These are phyloP conservation scores for Schoenoplectus tabernaemontani DNA, from an alignment of 202 grass and related monocot genomes.

Conservation along the genomic window DNA sequence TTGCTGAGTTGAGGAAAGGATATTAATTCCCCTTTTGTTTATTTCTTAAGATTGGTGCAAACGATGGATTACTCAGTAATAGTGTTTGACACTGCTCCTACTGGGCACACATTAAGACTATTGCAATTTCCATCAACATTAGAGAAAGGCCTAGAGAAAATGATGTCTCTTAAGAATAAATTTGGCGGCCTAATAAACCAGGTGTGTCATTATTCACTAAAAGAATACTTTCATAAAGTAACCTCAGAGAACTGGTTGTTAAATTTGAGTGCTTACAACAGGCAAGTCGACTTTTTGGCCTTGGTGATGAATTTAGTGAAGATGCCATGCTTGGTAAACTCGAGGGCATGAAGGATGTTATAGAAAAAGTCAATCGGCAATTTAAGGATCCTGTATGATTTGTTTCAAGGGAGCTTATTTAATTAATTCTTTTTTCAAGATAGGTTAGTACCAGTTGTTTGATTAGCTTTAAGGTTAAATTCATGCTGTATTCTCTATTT, in stretches of 20 bases:
- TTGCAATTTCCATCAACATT: slow-evolving; percentile 96
- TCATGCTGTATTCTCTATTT: neutral
- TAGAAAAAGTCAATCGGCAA: slow-evolving; percentile 97
- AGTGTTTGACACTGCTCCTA: slow-evolving; percentile 98
- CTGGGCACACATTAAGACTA: slow-evolving; percentile 87
- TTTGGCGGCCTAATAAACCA: slow-evolving; percentile 90
- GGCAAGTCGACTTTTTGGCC: slow-evolving; percentile 90
- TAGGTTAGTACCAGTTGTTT: neutral
- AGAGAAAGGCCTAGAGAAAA: slow-evolving; percentile 95
- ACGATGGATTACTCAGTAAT: slow-evolving; percentile 99
- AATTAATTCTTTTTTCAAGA: neutral
- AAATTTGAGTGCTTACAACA: slow-evolving; percentile 27
- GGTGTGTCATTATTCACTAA: slow-evolving; percentile 41
- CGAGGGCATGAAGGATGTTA: slow-evolving; percentile 94
- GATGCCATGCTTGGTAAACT: slow-evolving; percentile 95
- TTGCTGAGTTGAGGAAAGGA: neutral
- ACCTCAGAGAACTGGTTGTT: neutral
- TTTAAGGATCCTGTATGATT: slow-evolving; percentile 99
- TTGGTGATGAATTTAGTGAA: slow-evolving; percentile 95
- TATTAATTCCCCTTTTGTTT: neutral
- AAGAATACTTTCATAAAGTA: slow-evolving; percentile 10
- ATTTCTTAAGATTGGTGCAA: slow-evolving; percentile 83
- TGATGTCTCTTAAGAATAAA: slow-evolving; percentile 90
- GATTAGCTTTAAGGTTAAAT: neutral
- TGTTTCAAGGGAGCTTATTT: neutral